These are phyloP conservation scores for Saturnispora silvae DNA, from an alignment of 805 yeast genomes.

Conservation along the genomic window DNA sequence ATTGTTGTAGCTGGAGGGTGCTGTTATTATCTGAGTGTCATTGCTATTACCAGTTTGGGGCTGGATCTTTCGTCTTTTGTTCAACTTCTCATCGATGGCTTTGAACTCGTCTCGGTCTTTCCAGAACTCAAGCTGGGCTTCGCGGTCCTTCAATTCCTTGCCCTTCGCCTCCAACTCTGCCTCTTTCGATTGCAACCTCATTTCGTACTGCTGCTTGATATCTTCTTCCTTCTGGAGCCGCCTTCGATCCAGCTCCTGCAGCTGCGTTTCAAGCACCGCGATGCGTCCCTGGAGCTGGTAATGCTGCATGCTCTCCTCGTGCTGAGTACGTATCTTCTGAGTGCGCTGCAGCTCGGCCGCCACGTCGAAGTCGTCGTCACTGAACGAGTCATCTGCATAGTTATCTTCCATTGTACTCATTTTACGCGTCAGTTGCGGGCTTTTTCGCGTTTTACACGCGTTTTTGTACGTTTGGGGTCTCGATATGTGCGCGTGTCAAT, in stretches of 20 bases:
- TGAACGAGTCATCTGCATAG: constrained; percentile 21
- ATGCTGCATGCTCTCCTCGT: constrained; percentile 18
- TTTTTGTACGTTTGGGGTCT: no score
- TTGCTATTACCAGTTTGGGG: neutral
- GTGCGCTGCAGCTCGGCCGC: constrained; percentile 5
- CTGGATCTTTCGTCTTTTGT: constrained; percentile 3
- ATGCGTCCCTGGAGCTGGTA: constrained; percentile 67
- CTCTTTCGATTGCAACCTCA: constrained; percentile 16
- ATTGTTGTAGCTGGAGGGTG: neutral
- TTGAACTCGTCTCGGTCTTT: constrained; percentile 7
- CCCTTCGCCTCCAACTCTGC: constrained; percentile 14
- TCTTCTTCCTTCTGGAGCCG: constrained; percentile 29
- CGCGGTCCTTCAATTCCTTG: constrained; percentile 4
- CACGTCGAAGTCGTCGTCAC: constrained; percentile 25
- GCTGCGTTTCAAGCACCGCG: constrained; percentile 60
- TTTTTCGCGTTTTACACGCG: no score
- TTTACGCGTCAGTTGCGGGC: neutral
- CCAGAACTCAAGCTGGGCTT: constrained; percentile 2
- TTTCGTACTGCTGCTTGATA: constrained; percentile 24
- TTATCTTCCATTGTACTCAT: neutral
- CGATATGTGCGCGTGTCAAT: no score
- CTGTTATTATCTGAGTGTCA: constrained; percentile 1
- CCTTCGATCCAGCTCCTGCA: constrained; percentile 34
- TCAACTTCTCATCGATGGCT: constrained; percentile 4
- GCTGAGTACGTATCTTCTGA: neutral